Conservation (phyloP, 164 flowering plant genomes). For the Dillenia turbinata region DNA sequence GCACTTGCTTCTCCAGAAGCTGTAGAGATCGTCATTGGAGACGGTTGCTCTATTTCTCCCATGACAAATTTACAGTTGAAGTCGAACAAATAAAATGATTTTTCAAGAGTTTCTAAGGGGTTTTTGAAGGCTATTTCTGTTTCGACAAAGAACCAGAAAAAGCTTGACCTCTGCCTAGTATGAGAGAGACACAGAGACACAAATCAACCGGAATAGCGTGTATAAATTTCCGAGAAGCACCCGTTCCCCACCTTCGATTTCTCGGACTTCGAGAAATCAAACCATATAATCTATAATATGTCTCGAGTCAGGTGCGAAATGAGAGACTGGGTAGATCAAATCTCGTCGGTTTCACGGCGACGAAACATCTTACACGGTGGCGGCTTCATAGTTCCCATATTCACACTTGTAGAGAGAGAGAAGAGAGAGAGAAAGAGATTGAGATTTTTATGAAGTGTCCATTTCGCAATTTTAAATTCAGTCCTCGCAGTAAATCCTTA, state of each 20-base stretch:
- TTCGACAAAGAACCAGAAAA: not conserved
- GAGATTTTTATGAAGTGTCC: not conserved
- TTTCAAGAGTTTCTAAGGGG: not conserved
- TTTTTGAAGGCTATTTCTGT: not conserved
- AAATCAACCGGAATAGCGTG: no score
- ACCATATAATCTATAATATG: no score
- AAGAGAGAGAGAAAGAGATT: not conserved
- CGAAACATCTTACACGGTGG: not conserved
- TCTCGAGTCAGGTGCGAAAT: no score
- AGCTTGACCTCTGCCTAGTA: no score
- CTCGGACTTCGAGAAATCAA: no score
- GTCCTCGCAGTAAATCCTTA: conserved; percentile 3
- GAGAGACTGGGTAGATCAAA: no score
- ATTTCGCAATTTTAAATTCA: not conserved
- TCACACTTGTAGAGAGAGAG: not conserved
- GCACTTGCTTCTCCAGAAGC: conserved; percentile 46
- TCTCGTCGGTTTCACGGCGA: no score
- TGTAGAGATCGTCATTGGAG: conserved; percentile 36
- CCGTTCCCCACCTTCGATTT: no score
- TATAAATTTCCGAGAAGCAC: no score
- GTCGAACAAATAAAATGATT: not conserved
- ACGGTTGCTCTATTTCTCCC: conserved; percentile 25
- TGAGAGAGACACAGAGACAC: no score
- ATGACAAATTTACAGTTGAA: not conserved
- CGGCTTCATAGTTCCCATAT: not conserved